Conservation (phyloP, 2,329 filamentous ascomycete species). For the Hypoxylon sp. region DNA sequence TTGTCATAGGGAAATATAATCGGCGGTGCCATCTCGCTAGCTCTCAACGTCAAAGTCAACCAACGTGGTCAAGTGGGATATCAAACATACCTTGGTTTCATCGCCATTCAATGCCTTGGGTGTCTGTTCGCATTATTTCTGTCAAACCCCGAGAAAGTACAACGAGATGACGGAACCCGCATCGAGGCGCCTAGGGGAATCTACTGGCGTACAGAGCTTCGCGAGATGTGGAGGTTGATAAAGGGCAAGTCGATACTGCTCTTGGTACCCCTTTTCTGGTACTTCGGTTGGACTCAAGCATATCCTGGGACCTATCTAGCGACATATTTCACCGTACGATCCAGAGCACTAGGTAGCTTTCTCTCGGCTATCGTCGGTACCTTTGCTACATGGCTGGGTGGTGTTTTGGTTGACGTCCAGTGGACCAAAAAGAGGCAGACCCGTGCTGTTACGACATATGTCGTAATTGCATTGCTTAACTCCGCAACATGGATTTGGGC, state of each 20-base stretch:
- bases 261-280: slow-evolving; percentile 50
- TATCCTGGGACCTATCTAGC: slow-evolving; percentile 54
- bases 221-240: slow-evolving; percentile 49
- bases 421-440: slow-evolving; percentile 52
- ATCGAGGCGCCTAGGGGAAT: slow-evolving; percentile 52
- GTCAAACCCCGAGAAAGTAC: slow-evolving; percentile 68
- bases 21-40: slow-evolving; percentile 76
- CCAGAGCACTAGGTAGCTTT: slow-evolving; percentile 49
- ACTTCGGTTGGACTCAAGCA: slow-evolving; percentile 49
- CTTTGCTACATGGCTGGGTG: slow-evolving; percentile 49
- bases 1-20: slow-evolving; percentile 70
- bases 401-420: slow-evolving; percentile 49
- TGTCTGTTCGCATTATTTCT: slow-evolving; percentile 71
- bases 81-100: slow-evolving; percentile 74
- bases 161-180: slow-evolving; percentile 70
- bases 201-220: slow-evolving; percentile 45
- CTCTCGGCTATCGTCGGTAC: slow-evolving; percentile 51
- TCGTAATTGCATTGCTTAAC: slow-evolving; percentile 53
- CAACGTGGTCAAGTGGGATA: slow-evolving; percentile 68
- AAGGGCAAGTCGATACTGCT: slow-evolving; percentile 49
- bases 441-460: slow-evolving; percentile 51
- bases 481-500: slow-evolving; percentile 58
- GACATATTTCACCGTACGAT: slow-evolving; percentile 54
- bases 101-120: slow-evolving; percentile 71
- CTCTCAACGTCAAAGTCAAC: slow-evolving; percentile 66